Percentiles rank a stretch among this genome's conserved stretches.
phyloP scores from a whole-genome alignment of 1,139 yeast genomes.

The Blastobotrys elegans region DNA sequence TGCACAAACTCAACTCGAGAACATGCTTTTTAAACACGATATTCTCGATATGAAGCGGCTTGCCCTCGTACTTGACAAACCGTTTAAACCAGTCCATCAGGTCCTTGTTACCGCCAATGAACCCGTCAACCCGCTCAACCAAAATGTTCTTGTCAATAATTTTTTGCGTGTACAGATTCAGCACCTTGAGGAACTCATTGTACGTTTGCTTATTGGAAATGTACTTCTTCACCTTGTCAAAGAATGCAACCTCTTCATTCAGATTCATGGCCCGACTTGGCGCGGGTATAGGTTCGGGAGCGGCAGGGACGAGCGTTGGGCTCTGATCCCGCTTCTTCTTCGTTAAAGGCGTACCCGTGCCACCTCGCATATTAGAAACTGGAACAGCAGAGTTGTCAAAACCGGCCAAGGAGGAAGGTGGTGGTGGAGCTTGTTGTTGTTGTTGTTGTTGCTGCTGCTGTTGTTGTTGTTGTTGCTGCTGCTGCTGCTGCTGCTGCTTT shows the following conservation, averaged over 20 bases:
- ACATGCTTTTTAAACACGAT: slow-evolving; percentile 86
- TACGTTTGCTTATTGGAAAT: slow-evolving; percentile 87
- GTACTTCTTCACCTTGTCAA: slow-evolving; percentile 86
- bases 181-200: slow-evolving; percentile 81
- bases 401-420: slow-evolving; percentile 6
- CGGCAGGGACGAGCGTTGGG: slow-evolving; percentile 77
- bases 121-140: slow-evolving; percentile 79
- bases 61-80: slow-evolving; percentile 77
- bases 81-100: slow-evolving; percentile 85
- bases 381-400: slow-evolving; percentile 31
- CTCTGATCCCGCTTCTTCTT: slow-evolving; percentile 27
- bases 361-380: slow-evolving; percentile 36
- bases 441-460: slow-evolving; percentile 13
- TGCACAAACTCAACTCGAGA: slow-evolving; percentile 79
- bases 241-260: slow-evolving; percentile 81
- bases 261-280: slow-evolving; percentile 48
- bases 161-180: slow-evolving; percentile 84
- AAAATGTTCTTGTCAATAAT: slow-evolving; percentile 78
- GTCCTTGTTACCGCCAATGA: slow-evolving; percentile 75
- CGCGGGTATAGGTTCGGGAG: slow-evolving; percentile 78
- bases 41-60: slow-evolving; percentile 65
- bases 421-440: slow-evolving; percentile 12
- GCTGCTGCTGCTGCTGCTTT: background rate
- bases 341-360: slow-evolving; percentile 13
- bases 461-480: slow-evolving; percentile 4